Percentiles rank a stretch among this genome's conserved stretches.
phyloP scores from a whole-genome alignment of 257 asterid species.

The Scutellaria galericulata region DNA sequence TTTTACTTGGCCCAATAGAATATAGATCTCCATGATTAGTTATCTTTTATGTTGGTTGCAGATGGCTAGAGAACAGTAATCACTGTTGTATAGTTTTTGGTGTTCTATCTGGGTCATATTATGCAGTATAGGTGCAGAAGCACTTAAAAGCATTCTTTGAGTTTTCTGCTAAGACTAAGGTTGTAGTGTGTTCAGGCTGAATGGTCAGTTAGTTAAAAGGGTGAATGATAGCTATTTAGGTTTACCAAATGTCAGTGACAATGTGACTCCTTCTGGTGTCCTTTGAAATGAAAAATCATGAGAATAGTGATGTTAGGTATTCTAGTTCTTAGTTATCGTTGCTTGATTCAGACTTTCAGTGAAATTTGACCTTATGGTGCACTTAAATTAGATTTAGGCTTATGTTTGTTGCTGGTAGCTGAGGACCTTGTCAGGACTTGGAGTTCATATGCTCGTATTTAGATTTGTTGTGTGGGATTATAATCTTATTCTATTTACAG shows the following conservation, averaged over 20 bases:
- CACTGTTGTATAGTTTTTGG: not conserved
- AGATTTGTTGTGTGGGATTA: slow-evolving; percentile 6
- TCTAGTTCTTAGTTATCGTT: not conserved
- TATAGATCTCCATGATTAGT: not conserved
- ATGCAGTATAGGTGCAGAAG: not conserved
- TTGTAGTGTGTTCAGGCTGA: slow-evolving; percentile 15
- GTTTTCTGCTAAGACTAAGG: not conserved
- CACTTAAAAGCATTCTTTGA: not conserved
- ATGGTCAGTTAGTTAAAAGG: not conserved
- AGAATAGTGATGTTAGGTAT: not conserved
- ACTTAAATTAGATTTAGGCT: slow-evolving; percentile 1
- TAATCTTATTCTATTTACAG: slow-evolving; percentile 13
- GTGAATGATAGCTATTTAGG: slow-evolving; percentile 2
- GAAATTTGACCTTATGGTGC: slow-evolving; percentile 16
- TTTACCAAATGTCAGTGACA: not conserved
- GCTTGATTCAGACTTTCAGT: not conserved
- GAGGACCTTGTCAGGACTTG: slow-evolving; percentile 17
- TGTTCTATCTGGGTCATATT: not conserved
- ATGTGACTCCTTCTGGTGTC: not conserved
- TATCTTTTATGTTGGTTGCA: not conserved
- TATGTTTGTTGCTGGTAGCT: slow-evolving; percentile 19
- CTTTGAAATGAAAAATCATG: not conserved
- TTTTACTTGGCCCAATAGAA: not conserved
- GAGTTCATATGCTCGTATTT: slow-evolving; percentile 3
- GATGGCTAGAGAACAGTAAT: no score